Base-by-base conservation (phyloP, 1,139 yeast species). In the Nakaseomyces delphensis region DNA sequence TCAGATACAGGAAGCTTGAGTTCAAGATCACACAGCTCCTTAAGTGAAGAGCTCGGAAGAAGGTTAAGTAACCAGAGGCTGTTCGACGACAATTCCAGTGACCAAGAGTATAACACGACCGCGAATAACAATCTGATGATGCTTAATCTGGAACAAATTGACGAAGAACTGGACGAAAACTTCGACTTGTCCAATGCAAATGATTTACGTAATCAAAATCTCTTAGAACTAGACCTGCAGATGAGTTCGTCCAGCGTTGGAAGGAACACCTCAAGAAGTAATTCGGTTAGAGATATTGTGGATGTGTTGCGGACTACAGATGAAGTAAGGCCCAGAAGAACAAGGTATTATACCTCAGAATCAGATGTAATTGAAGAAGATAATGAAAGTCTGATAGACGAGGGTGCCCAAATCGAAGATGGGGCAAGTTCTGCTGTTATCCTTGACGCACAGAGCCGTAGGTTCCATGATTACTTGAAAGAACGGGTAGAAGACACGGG, bases 191-290 rank as follows among this genome's bases (percentile, higher is more conserved):
- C 37, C 7, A 10, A 4, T 4, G 11, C 18, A 15, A 43, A 38
- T 25, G 43, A 41, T n/a, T 36, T 36, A 18, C 38, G 41, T 13
- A 30, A 32, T 15, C 46, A 42, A 27, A 51, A 51, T 25, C 48
- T 47, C 27, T 43, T 59, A 48, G 44, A 49, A 10, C 40, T 55
- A n/a, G 51, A 57, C 39, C 43, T 59, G 14, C 53, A 56, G 14
- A 41, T 59, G 28, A 59, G 60, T 1, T 58, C 63, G 8, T 60
- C 64, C 5, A 56, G 62, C 39, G 48, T 54, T 37, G 63, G 62
- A 3, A 44, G 57, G 29, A 42, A 40, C 20, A 39, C 51, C 3
- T 55, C 52, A 23, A 53, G 57, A 40, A 47, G 38, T 25, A 43
- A 43, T 6, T 43, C 46, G 4, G 49, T 45, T 7, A 41, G 39